These are phyloP conservation scores for Penicillium parvum DNA, from an alignment of 495 filamentous ascomycete genomes.

Conservation along the genomic window DNA sequence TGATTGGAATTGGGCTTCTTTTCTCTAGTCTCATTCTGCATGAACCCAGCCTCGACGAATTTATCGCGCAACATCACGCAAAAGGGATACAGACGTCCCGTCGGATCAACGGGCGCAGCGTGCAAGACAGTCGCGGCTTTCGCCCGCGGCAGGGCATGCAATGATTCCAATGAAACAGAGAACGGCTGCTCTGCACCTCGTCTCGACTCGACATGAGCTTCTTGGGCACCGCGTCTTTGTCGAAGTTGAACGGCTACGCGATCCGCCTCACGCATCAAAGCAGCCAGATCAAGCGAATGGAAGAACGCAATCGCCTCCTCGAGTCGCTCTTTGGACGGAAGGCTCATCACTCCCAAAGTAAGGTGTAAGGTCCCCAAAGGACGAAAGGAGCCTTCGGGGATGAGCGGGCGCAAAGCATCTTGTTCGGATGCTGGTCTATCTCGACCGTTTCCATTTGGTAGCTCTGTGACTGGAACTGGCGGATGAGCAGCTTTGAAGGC, in stretches of 20 bases:
- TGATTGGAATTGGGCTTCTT: conserved; percentile 3
- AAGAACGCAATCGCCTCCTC: conserved; percentile 56
- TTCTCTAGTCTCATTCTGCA: conserved; percentile 47
- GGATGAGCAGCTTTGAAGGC: conserved; percentile 56
- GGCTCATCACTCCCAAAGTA: conserved; percentile 83
- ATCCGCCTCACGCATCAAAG: conserved; percentile 41
- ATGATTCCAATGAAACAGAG: conserved; percentile 35
- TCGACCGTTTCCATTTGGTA: not conserved
- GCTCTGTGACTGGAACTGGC: conserved; percentile 8
- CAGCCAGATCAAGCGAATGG: conserved; percentile 45
- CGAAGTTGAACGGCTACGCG: conserved; percentile 2
- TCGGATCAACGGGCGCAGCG: conserved; percentile 52
- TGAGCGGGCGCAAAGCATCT: conserved; percentile 22
- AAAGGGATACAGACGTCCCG: conserved; percentile 55
- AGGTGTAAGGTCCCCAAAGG: conserved; percentile 80
- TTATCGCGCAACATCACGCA: conserved; percentile 53
- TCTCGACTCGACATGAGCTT: not conserved
- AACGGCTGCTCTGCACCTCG: conserved; percentile 10
- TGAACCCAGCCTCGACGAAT: conserved; percentile 60
- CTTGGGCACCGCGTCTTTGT: not conserved
- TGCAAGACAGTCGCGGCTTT: conserved; percentile 50
- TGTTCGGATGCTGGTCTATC: conserved; percentile 3
- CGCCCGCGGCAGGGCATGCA: conserved; percentile 30
- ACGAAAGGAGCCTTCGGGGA: conserved; percentile 61
- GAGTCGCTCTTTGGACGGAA: conserved; percentile 52